Base-by-base conservation (phyloP, 768 basidiomycete genomes). In the Tephrocybe rancida region DNA sequence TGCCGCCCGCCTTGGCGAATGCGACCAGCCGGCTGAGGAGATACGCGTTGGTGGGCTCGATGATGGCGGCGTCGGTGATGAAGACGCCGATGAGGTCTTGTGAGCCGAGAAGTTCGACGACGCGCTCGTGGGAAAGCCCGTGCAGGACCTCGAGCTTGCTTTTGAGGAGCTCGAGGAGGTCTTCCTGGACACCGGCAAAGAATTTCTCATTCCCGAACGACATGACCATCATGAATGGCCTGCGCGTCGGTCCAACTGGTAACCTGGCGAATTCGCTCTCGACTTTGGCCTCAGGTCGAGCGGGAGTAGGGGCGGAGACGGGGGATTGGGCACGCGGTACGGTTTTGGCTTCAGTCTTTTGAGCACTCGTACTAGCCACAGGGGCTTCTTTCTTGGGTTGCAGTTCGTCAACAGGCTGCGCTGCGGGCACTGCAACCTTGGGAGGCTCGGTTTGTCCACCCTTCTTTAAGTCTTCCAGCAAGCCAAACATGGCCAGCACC, bases 401-500 rank as follows among this genome's bases (percentile, higher is more conserved):
- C n/a, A n/a, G n/a, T n/a, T n/a, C n/a, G n/a, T n/a, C 24, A 18
- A n/a, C 27, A 3, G 34, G 34, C 22, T 25, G 21, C 8, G 22
- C 9, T 32, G 30, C 6, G 3, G 43, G 25, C 14, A 21, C 21
- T 22, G 10, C 41, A 24, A 21, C 39, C n/a, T 29, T 18, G n/a
- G 11, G 19, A n/a, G 41, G 30, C 29, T 51, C 29, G 7, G 29
- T 30, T 30, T 30, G 25, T 16, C 11, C 25, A 13, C 5, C 42
- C 4, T 25, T 13, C 13, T 32, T 30, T 21, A 18, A 26, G 8
- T 24, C 38, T 11, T 72, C 70, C 24, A 73, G 60, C 32, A 74
- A 49, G 21, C 67, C 69, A 18, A 71, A 68, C 72, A 78, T 74
- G 10, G 73, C 71, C 19, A 75, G 54, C 25, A 73, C 54, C 9